Evolutionary conservation across 1,284 basidiomycete species (phyloP), one percentile per base, ranked within the genome.

Genomic region (Puccinia coronata): DNA sequence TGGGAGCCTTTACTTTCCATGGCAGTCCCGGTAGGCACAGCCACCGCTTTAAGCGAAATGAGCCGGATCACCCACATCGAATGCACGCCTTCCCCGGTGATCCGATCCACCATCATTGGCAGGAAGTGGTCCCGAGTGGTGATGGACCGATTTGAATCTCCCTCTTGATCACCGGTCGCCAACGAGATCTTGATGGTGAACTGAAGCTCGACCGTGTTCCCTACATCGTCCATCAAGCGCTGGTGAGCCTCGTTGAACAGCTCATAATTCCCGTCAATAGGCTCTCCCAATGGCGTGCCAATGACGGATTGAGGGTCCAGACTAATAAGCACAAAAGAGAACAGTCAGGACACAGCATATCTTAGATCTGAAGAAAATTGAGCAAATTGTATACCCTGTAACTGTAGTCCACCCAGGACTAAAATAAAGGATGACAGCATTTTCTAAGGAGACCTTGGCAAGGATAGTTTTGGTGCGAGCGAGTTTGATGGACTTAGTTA

Each of bases 51-150:
- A 67, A 81, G 83, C 55, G 84, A 82, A 16, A 82, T 85, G 0
- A 96, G 94, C 84, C 93, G 95, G 86, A 98, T 91, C 59, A 98
- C 96, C 97, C 97, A 99, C 96, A 99, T 98, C 8, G 96, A 97
- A 86, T 99, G 97, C 28, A 95, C 94, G 2, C 94, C 91, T 82
- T 90, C 89, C 5, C 92, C 92, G 77, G 92, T 92, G 85, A 94
- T 91, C 49, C 94, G 91, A 87, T 97, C 95, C 83, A 94, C 91
- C 92, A 99, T 96, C 91, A 99, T 96, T 90, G 86, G 94, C 92
- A 86, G 92, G 95, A 61, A 84, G 92, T 87, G 83, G 89, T 87
- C 86, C 82, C n/a, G n/a, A n/a, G n/a, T n/a, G 82, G 81, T 20
- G 82, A 84, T 85, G 49, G 86, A 84, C 65, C 86, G 84, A 23